phyloP scores from a whole-genome alignment of 495 filamentous ascomycete genomes.

The Penicillium chermesinum region DNA sequence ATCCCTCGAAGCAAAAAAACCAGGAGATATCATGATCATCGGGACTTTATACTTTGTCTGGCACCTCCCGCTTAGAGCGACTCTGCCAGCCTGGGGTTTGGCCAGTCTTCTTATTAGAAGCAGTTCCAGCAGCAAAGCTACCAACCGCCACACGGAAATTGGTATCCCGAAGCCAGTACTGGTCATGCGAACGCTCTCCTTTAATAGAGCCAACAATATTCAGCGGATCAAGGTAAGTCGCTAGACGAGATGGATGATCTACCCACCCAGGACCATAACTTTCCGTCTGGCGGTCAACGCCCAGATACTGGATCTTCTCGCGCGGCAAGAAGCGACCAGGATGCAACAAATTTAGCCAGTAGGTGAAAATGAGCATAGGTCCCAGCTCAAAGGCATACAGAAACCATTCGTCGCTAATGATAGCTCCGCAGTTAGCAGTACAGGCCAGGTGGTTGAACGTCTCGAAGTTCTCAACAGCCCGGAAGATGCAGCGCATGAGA shows the following conservation, averaged over 20 bases:
- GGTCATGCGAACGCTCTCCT: conserved; percentile 25
- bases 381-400: conserved; percentile 36
- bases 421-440: conserved; percentile 19
- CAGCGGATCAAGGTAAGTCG: conserved; percentile 33
- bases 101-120: conserved; percentile 13
- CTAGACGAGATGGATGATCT: conserved; percentile 24
- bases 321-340: conserved; percentile 29
- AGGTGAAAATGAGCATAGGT: conserved; percentile 36
- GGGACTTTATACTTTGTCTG: background rate
- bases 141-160: conserved; percentile 29
- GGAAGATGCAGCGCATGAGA: conserved; percentile 35
- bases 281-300: conserved; percentile 28
- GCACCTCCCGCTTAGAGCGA: background rate
- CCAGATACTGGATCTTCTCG: conserved; percentile 29
- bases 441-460: conserved; percentile 16
- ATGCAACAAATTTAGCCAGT: conserved; percentile 35
- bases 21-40: too few relatives aligned
- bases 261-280: conserved; percentile 38
- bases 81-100: background rate
- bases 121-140: conserved; percentile 30
- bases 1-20: too few relatives aligned
- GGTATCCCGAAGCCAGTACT: conserved; percentile 26
- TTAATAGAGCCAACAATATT: conserved; percentile 26
- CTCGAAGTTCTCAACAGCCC: conserved; percentile 33
- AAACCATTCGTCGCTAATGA: conserved; percentile 36